Evolutionary conservation across 331 rosid genomes (phyloP), one percentile per base, ranked within the genome.

Genomic region (Saraca asoca): DNA sequence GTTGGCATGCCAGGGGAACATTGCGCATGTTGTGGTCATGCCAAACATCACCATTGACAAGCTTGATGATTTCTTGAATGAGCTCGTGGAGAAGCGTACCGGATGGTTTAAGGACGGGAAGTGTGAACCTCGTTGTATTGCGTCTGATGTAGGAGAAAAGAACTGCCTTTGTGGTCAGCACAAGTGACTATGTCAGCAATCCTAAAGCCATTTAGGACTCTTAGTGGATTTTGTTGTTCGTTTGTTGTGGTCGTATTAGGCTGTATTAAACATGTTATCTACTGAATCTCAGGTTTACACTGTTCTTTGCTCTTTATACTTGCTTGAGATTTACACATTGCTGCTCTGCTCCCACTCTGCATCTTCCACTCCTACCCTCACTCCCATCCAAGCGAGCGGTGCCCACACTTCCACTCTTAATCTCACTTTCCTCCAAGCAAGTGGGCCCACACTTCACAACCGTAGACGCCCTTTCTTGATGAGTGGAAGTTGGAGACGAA

Each of bases 21-120:
- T 81, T 5, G 80, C 86, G 2, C 86, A 81, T 78, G 86, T 81
- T 31, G 86, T 81, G 54, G 86, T 81, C 35, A 81, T 81, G 86
- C 86, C 86, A 14, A 81, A 78, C 59, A 73, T 81, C 59, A 81
- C 86, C n/a, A 70, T 74, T 51, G 78, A 78, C 66, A 81, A 78
- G 73, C 80, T 81, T 11, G 80, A 81, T 46, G 68, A 49, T 14
- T 81, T 81, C 58, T 75, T 81, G 50, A 58, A 66, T 14, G 86
- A 78, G 83, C 66, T 81, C 29, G 3, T 70, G 64, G 11, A 70
- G 80, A 57, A 74, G 46, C 83, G 86, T 43, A 69, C 54, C 24
- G 1, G 44, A 42, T 81, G 86, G 86, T 81, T 81, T 48, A 43
- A 61, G 62, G 86, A 78, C 45, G 86, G 80, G 4, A 70, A 66